phyloP scores from a whole-genome alignment of 2,329 filamentous ascomycete species.

The Hypomyces perniciosus region DNA sequence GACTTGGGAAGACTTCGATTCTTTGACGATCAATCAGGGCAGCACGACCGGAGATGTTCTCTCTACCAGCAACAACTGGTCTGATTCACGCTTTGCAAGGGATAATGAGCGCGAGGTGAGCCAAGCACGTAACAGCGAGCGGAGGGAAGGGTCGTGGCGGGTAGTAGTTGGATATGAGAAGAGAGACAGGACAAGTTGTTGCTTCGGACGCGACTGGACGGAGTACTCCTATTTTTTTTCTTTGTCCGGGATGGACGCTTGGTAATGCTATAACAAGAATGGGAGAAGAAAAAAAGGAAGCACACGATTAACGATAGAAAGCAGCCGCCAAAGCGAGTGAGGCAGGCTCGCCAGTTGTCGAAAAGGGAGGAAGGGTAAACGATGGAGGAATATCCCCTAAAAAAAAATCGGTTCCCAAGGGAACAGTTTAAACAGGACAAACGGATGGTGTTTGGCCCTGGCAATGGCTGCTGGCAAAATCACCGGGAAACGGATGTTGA shows the following conservation, averaged over 20 bases:
- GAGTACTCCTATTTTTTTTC: slow-evolving; percentile 1
- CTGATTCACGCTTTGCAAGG: not conserved
- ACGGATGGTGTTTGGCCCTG: slow-evolving; percentile 7
- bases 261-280: slow-evolving; percentile 7
- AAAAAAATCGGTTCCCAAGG: slow-evolving; percentile 3
- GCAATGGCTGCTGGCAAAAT: not conserved
- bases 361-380: slow-evolving; percentile 7
- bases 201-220: not conserved
- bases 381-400: not conserved
- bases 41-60: not conserved
- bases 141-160: too few relatives aligned
- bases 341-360: slow-evolving; percentile 29
- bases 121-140: too few relatives aligned
- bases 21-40: not conserved
- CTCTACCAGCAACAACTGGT: too few relatives aligned
- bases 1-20: not conserved
- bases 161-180: not conserved
- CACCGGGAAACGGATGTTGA: not conserved
- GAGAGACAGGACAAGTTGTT: not conserved
- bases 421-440: slow-evolving; percentile 2
- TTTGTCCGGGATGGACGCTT: not conserved
- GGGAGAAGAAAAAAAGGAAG: slow-evolving; percentile 14
- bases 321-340: slow-evolving; percentile 55
- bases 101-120: not conserved
- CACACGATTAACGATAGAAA: slow-evolving; percentile 31